Percentiles rank a stretch among this genome's conserved stretches.
phyloP scores from a whole-genome alignment of 2,329 filamentous ascomycete species.

The Alternaria gansuensis region DNA sequence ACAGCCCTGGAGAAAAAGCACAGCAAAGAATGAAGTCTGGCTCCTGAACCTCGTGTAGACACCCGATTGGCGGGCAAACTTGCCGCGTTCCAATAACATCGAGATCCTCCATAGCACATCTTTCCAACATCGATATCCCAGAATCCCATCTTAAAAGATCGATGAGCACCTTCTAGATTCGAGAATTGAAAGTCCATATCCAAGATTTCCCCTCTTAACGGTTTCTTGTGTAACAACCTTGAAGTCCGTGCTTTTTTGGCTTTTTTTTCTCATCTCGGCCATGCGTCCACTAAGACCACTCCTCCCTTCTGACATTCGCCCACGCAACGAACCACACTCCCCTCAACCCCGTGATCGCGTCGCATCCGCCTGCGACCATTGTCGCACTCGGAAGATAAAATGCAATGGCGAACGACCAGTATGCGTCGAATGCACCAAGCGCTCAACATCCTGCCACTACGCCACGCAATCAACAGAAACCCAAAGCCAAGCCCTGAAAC shows the following conservation, averaged over 20 bases:
- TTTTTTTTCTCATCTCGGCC: background rate
- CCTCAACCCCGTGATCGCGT: constrained; percentile 14
- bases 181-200: background rate
- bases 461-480: constrained; percentile 10
- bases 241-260: background rate
- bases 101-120: background rate
- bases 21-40: constrained; percentile 1
- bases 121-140: background rate
- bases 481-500: constrained; percentile 24
- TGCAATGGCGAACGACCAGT: constrained; percentile 14
- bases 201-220: background rate
- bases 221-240: no score
- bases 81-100: constrained; percentile 17
- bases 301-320: constrained; percentile 13
- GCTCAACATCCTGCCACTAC: constrained; percentile 17
- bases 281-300: constrained; percentile 19
- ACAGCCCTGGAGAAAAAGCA: background rate
- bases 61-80: constrained; percentile 11
- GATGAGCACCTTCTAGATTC: background rate
- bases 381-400: constrained; percentile 20
- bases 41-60: background rate
- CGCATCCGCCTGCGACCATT: constrained; percentile 21
- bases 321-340: constrained; percentile 13
- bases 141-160: constrained; percentile 1
- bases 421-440: constrained; percentile 17